A percentile compares a stretch with the other conserved stretches of the same genome.
These are phyloP conservation scores for Nicotiana obtusifolia DNA, from an alignment of 257 asterid genomes.

Conservation along the genomic window DNA sequence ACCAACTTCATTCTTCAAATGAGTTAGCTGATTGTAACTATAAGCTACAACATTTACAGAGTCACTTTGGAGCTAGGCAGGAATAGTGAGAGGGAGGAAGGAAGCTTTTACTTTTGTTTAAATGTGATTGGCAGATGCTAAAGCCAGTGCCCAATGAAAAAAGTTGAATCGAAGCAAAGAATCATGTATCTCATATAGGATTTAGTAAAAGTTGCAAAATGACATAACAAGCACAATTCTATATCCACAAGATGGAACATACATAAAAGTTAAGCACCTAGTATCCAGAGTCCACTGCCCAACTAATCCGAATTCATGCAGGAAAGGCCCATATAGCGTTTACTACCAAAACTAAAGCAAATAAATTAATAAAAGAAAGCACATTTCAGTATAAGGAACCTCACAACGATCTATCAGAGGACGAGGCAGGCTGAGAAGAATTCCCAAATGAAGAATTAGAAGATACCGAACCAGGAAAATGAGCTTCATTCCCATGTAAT, in stretches of 20 bases:
- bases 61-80: neutral
- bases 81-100: neutral
- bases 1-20: neutral
- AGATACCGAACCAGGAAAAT: neutral
- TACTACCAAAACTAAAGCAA: neutral
- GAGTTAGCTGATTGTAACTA: neutral
- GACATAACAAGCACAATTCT: neutral
- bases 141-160: neutral
- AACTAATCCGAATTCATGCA: neutral
- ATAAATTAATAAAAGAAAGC: neutral
- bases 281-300: neutral
- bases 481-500: constrained; percentile 20
- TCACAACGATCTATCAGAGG: constrained; percentile 47
- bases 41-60: neutral
- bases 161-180: neutral
- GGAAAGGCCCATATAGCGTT: neutral
- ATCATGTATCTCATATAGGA: neutral
- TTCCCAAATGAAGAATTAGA: constrained; percentile 13
- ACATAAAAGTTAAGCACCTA: neutral
- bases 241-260: neutral
- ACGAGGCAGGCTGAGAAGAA: constrained; percentile 21
- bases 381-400: constrained; percentile 19
- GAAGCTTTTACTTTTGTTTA: neutral
- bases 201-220: neutral
- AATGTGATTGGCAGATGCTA: neutral